Base-by-base conservation (phyloP, 140 eudicot genomes). In the Artemisia princeps region DNA sequence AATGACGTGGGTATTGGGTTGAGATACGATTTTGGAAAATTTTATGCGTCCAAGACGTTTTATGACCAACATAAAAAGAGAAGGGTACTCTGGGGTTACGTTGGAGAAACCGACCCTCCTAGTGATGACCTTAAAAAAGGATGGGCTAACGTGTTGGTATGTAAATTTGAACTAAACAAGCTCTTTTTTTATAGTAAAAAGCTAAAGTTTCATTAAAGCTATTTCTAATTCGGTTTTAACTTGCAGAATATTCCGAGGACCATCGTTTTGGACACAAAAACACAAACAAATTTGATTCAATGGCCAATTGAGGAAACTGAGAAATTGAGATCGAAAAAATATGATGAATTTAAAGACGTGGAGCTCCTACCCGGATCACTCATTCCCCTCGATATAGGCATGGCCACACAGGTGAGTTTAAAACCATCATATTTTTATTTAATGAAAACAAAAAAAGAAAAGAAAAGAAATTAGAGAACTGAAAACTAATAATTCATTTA, bases 271-370 rank as follows among this genome's bases (percentile, higher is more conserved):
- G 89, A 83, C 60, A 55, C 33, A n/a, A 56, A 80, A 67, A 83
- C 89, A 0, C 76, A 73, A 48, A 45, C 78, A 49, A 83, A 83
- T 78, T 51, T 83, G 77, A 62, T 83, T 48, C 85, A 83, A 48
- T 83, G 89, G 89, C 89, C 89, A 2, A 77, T 83, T 37, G 81
- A 74, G 60, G 89, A 83, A 70, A 72, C 80, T 2, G 82, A 83
- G 8, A 74, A 64, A 2, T 67, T 83, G 42, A 77, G 89, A 59
- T 72, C 78, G 28, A 74, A 61, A 53, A 71, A 23, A 23, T 59
- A 51, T 1, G 62, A 72, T 0, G 79, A 71, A 64, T 80, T 80
- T 40, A 63, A 77, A 26, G 68, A 74, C 12, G 65, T 83, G 69
- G 75, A 71, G 79, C 69, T 83, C 33, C 59, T 14, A 44, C 74